A percentile compares a stretch with the other conserved stretches of the same genome.
Evolutionary conservation across 805 yeast species (phyloP).

Genomic region (Wickerhamiella vanderwaltii): DNA sequence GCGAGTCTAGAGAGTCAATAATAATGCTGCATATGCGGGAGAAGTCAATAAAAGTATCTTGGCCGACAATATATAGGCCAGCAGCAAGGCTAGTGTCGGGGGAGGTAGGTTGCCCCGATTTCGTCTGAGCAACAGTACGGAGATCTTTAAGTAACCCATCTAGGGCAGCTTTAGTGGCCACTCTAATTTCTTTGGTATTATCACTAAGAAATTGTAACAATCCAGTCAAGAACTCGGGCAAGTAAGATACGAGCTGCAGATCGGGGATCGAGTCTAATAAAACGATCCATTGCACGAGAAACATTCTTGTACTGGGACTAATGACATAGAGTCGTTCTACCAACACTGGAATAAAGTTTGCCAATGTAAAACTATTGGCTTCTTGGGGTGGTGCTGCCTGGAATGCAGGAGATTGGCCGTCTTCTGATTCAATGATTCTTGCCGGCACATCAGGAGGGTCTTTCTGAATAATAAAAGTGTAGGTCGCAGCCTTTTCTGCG

Average conservation of each 20-base stretch:
- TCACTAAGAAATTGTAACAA: conserved; percentile 68
- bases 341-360: conserved; percentile 80
- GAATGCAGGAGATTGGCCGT: conserved; percentile 23
- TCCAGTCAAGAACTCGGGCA: conserved; percentile 84
- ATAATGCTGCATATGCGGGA: conserved; percentile 70
- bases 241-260: conserved; percentile 68
- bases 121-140: conserved; percentile 44
- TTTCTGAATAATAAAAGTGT: conserved; percentile 53
- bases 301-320: conserved; percentile 85
- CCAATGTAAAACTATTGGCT: conserved; percentile 67
- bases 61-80: conserved; percentile 56
- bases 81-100: conserved; percentile 9
- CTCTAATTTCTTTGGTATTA: conserved; percentile 74
- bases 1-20: conserved; percentile 64
- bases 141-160: conserved; percentile 71
- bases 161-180: conserved; percentile 68
- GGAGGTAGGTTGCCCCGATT: conserved; percentile 1
- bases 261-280: conserved; percentile 90
- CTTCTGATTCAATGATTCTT: conserved; percentile 49
- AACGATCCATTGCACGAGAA: conserved; percentile 86
- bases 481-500: conserved; percentile 83
- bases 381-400: conserved; percentile 25
- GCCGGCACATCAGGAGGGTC: conserved; percentile 39
- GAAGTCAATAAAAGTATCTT: conserved; percentile 70
- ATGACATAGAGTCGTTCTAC: conserved; percentile 84